Conservation (phyloP, 1,284 basidiomycete genomes). For the Tilletia walkeri region DNA sequence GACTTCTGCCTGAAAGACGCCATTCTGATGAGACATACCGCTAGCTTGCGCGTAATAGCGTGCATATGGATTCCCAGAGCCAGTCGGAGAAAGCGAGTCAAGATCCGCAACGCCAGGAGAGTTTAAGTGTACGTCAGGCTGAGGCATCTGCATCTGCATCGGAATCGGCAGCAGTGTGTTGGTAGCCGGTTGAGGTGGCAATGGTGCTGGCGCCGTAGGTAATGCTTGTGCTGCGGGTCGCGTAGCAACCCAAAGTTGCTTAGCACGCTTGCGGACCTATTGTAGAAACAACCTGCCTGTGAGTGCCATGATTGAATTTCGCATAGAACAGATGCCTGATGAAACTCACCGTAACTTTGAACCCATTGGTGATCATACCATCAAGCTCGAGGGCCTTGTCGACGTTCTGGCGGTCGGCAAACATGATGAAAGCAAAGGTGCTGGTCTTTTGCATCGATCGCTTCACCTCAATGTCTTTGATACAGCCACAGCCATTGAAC, state of each 20-base stretch:
- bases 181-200: too few relatives aligned
- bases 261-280: background rate
- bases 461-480: background rate
- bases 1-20: too few relatives aligned
- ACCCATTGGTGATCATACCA: background rate
- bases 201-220: too few relatives aligned
- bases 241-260: background rate
- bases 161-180: too few relatives aligned
- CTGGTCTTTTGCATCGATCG: background rate
- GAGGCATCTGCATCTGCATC: too few relatives aligned
- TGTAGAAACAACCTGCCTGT: background rate
- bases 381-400: conserved; percentile 6
- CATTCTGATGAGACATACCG: too few relatives aligned
- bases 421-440: conserved; percentile 3
- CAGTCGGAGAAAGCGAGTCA: too few relatives aligned
- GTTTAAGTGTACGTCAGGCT: too few relatives aligned
- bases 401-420: background rate
- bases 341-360: background rate
- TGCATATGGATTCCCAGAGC: too few relatives aligned
- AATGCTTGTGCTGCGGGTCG: background rate
- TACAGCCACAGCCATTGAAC: background rate
- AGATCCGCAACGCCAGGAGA: too few relatives aligned
- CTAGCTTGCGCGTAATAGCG: too few relatives aligned
- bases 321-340: background rate
- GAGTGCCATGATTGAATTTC: too few relatives aligned